Base-by-base conservation (phyloP, 2,329 filamentous ascomycete species). In the Cladosporium sp. region DNA sequence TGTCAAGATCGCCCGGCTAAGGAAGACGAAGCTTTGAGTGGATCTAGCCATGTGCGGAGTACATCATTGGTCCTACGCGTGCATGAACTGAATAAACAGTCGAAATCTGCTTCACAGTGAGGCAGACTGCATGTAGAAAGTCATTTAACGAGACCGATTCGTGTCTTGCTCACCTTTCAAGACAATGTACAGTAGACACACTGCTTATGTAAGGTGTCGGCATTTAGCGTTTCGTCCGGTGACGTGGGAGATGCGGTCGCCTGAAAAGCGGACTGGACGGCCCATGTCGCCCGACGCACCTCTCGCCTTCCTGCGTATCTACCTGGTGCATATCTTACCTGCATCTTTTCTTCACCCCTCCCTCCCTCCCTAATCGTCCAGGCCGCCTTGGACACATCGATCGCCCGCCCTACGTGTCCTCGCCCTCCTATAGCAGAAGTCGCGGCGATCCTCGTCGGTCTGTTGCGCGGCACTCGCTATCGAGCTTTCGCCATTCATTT, bases 391-490 rank as follows among this genome's bases (percentile, higher is more conserved):
- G 22, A 48, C 28, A 14, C 10, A 41, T 38, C 35, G 7, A 22
- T 19, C 40, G 8, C 40, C 22, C 16, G 18, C 13, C 40, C 40
- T 42, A 42, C 9, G 14, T 18, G 11, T 22, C 19, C 11, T 10
- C 4, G 22, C 37, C 14, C 37, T 16, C 16, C 9, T 31, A 14
- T 38, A n/a, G 9, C 34, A 18, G 28, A 49, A 43, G 48, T 40
- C 43, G 48, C 40, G 8, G 40, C 16, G 37, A 40, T 14, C 32
- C 22, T 50, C 16, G 3, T 11, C 9, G 19, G 28, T 14, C 31
- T 28, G 6, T 18, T 32, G 32, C 40, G 40, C 46, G 40, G 35
- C 48, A 10, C 32, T 50, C 48, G 48, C 48, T 43, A 50, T 35
- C 34, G 48, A 43, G 31, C 14, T 22, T 37, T 22, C 8, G 11